phyloP scores from a whole-genome alignment of 1,284 basidiomycete species.

The Entoloma clypeatum region DNA sequence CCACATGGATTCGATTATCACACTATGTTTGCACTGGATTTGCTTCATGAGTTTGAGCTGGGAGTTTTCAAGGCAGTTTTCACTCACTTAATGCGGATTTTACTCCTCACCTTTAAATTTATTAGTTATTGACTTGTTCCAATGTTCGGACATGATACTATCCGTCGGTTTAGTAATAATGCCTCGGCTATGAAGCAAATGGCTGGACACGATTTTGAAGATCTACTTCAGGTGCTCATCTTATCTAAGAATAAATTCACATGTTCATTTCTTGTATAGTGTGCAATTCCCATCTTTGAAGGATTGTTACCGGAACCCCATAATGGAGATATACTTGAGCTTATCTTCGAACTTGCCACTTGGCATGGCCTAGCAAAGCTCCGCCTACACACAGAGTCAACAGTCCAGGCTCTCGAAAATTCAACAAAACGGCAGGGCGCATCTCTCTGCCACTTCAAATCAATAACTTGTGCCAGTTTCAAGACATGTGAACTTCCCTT shows the following conservation, averaged over 20 bases:
- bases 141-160: constrained; percentile 15
- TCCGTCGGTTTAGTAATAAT: constrained; percentile 20
- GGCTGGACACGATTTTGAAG: constrained; percentile 23
- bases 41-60: constrained; percentile 17
- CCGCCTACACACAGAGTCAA: background rate
- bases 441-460: no score
- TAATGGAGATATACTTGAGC: background rate
- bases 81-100: constrained; percentile 10
- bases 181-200: constrained; percentile 23
- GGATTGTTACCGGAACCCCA: background rate
- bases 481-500: no score
- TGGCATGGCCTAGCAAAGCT: background rate
- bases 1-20: constrained; percentile 16
- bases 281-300: background rate
- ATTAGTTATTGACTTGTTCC: constrained; percentile 10
- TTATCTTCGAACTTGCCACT: background rate
- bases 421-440: no score
- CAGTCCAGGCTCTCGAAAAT: no score
- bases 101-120: background rate
- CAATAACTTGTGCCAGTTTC: no score
- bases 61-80: constrained; percentile 17
- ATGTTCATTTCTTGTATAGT: background rate
- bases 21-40: constrained; percentile 17
- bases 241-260: background rate
- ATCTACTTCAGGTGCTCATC: constrained; percentile 11